Base-by-base conservation (phyloP, 139 green algal species). In the Pleodorina starrii region DNA sequence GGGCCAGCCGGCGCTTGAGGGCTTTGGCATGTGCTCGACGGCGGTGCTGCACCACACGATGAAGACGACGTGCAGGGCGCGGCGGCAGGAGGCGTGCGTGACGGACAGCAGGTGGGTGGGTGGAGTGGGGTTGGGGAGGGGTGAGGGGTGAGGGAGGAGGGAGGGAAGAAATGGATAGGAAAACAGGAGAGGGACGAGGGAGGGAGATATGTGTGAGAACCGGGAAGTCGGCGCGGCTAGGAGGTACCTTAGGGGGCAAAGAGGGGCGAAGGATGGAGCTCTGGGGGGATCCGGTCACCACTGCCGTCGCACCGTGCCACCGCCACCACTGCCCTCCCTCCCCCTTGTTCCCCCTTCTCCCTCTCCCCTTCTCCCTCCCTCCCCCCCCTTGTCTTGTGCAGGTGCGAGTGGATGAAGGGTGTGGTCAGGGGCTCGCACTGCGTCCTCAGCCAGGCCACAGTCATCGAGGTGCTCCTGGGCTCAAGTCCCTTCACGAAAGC, bases 391-490 rank as follows among this genome's bases (percentile, higher is more conserved):
- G n/a, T n/a, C n/a, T n/a, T n/a, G n/a, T n/a, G n/a, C n/a, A 84
- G 77, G 48, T 84, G 77, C 48, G 14, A 2, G 5, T 84, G 77
- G 77, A n/a, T 57, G 78, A 10, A 27, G 6, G 46, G 46, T 0
- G 36, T 73, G 5, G 54, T 57, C 14, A 19, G 23, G 12, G 38
- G 38, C 27, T 14, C 27, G 21, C 54, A 74, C 36, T 85, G 78
- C 51, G 78, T 74, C 36, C 54, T 85, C 51, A 42, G 35, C 36
- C 25, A 27, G 54, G 10, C 25, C 54, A 74, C 78, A 1, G 38
- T 57, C 17, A 46, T 85, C 6, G 19, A 85, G 54, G 29, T 73
- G 78, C 78, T 85, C 12, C 54, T 85, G 78, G 78, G 78, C 1
- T 0, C 11, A 51, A 85, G 78, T 54, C 11, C 23, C 54, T 85